Evolutionary conservation across 2,329 filamentous ascomycete species (phyloP), one percentile per base, ranked within the genome.

Genomic region (Aspergillus latus): DNA sequence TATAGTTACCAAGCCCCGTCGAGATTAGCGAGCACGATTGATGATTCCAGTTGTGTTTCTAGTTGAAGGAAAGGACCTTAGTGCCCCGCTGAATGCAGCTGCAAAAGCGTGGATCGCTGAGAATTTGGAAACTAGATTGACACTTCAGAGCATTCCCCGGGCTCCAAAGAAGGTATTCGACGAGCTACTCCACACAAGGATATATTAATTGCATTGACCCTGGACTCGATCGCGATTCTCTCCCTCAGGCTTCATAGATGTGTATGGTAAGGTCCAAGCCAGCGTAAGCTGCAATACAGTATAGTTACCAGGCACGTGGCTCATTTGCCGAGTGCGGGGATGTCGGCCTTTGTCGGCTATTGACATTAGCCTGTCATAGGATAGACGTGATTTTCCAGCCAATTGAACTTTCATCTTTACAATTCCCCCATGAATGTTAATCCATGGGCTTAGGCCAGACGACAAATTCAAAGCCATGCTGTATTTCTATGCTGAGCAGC

Each of bases 301-400:
- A 53, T 44, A 26, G 9, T 52, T 53, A 57, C 53, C 28, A 21
- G n/a, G 26, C 48, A 58, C 54, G 51, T 56, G 53, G 2, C 10
- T 60, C 62, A 60, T 54, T 63, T 49, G 45, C 62, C 58, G 59
- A 59, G 43, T 59, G 56, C 52, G 58, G 57, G 54, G 52, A 50
- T 46, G 28, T 56, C 54, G 58, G 58, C 45, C 21, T 61, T 58
- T 57, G 61, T 40, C 62, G 62, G 62, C 54, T 59, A 63, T 45
- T 53, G 62, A 51, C 21, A 29, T 15, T 54, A 16, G 49, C 57
- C 42, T 21, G 21, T 49, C 54, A 48, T 36, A 32, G 58, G n/a
- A 16, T 32, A 32, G 42, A 16, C 13, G 15, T 7, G 9, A 6
- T 21, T 39, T 32, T 26, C 15, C 52, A 53, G 6, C 51, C 43